Evolutionary conservation across 345 rosid species (phyloP), one percentile per base, ranked within the genome.

Genomic region (Hibiscus tridactylites): DNA sequence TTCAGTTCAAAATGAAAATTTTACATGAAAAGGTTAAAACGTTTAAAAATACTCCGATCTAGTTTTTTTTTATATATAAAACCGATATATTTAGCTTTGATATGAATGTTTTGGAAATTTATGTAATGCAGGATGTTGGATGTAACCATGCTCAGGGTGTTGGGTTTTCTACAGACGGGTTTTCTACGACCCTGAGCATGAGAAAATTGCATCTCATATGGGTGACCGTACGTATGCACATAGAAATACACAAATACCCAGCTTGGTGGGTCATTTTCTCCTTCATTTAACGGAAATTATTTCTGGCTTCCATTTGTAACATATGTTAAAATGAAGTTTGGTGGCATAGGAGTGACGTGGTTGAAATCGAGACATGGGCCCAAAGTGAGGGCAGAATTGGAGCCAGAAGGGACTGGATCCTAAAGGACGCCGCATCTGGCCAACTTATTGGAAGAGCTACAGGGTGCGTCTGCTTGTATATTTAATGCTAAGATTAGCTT

Each of bases 311-410:
- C 24, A 21, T 21, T 21, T 21, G 21, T 21, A 21, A 21, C 21
- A 21, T 21, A 21, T 1, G 24, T 1, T 10, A 39, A 19, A 3
- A 64, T 31, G 0, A 10, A 12, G 11, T 61, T 73, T 33, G 72
- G 12, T 78, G 37, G 66, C 61, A 17, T 72, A 93, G 98, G 98
- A 88, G 96, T 76, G 98, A 94, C 83, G 96, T 94, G 37, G 79
- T 94, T 81, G 96, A 94, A 84, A 89, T 94, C 33, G 98, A 91
- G 85, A 91, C 98, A 13, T 94, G 98, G 98, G 88, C 92, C 73
- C 97, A 94, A 65, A 78, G 88, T 77, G 97, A 94, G 83, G 97
- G 96, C 69, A 87, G 91, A 79, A 91, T 91, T 28, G 96, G 98
- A 76, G 90, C 93, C n/a, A 87, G 98, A 63, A 96, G 97, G 66